Evolutionary conservation across 768 basidiomycete genomes (phyloP).

Genomic region (Mycena floridula): DNA sequence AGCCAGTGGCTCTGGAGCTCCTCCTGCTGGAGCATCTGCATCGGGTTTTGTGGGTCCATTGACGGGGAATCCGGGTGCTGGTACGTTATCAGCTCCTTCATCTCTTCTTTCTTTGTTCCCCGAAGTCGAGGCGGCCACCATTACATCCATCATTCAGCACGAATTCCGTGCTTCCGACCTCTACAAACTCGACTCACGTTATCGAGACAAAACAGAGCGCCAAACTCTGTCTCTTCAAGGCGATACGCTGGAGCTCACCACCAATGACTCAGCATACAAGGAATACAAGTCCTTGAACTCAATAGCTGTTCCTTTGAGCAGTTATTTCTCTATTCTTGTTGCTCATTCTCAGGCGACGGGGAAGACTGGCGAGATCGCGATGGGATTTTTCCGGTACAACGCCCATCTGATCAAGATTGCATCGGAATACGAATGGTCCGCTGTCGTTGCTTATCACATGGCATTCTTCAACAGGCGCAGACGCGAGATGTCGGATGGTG

Average conservation of each 20-base stretch:
- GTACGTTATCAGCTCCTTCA: too few relatives aligned
- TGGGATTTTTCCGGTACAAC: constrained; percentile 1
- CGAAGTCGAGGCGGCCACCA: neutral
- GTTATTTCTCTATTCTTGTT: neutral
- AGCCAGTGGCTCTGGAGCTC: too few relatives aligned
- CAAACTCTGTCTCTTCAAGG: neutral
- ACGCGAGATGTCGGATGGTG: neutral
- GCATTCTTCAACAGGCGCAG: neutral
- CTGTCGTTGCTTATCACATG: too few relatives aligned
- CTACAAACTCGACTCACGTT: neutral
- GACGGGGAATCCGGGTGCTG: too few relatives aligned
- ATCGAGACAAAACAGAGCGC: neutral
- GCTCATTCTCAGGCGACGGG: neutral
- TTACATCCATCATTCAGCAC: neutral
- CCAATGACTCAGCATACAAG: neutral
- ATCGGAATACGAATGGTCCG: neutral
- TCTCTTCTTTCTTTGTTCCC: neutral
- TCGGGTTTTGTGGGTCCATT: too few relatives aligned
- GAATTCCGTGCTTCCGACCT: neutral
- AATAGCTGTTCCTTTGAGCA: neutral
- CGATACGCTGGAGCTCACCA: neutral
- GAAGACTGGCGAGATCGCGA: neutral
- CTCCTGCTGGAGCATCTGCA: too few relatives aligned
- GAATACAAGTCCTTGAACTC: neutral
- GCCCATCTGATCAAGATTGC: neutral